These are phyloP conservation scores for Naganishia onofrii DNA, from an alignment of 768 basidiomycete genomes.

Conservation along the genomic window DNA sequence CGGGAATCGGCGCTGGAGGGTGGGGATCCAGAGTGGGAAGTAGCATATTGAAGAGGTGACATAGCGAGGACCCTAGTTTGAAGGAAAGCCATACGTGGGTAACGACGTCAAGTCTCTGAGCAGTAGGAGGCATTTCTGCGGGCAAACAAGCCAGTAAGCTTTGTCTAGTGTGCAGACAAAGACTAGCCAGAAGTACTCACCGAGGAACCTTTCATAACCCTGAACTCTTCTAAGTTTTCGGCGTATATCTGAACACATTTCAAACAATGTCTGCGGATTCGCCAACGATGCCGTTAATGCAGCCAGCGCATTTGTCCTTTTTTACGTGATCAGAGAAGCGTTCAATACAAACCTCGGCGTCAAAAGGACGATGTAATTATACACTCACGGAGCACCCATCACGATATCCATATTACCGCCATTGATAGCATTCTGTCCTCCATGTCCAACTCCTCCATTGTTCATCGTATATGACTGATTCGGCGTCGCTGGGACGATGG, in stretches of 20 bases:
- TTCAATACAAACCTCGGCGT: neutral
- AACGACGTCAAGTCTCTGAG: constrained; percentile 68
- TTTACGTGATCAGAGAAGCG: neutral
- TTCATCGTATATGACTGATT: neutral
- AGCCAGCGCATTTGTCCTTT: constrained; percentile 44
- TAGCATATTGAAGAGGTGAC: constrained; percentile 92
- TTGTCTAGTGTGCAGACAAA: neutral
- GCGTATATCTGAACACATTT: constrained; percentile 43
- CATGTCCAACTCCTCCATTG: constrained; percentile 10
- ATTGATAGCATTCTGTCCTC: constrained; percentile 6
- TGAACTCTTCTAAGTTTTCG: constrained; percentile 44
- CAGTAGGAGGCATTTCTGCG: constrained; percentile 41
- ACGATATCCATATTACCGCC: constrained; percentile 26
- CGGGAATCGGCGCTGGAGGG: constrained; percentile 37
- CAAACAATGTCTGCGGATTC: constrained; percentile 45
- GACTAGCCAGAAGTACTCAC: constrained; percentile 34
- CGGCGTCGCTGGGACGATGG: constrained; percentile 2
- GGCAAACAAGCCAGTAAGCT: constrained; percentile 8
- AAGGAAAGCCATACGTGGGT: constrained; percentile 92
- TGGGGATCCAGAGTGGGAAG: constrained; percentile 47
- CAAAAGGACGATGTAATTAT: neutral
- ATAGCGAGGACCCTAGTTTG: constrained; percentile 85
- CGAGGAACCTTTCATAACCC: constrained; percentile 46
- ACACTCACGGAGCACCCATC: constrained; percentile 27
- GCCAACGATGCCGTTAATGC: constrained; percentile 50